Percentiles rank a stretch among this genome's conserved stretches.
These are phyloP conservation scores for Oxyria digyna DNA, from an alignment of 148 eudicot species.

Conservation along the genomic window DNA sequence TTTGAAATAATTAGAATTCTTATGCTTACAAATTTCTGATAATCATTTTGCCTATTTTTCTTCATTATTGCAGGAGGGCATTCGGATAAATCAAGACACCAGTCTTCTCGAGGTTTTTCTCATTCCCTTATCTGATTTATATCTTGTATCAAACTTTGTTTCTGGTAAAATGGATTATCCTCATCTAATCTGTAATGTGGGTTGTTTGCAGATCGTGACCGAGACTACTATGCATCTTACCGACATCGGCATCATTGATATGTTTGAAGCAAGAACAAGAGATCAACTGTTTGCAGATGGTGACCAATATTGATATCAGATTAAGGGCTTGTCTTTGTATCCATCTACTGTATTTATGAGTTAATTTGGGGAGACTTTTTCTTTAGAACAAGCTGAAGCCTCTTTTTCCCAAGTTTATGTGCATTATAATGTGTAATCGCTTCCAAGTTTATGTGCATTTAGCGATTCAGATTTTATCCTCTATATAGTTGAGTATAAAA, in stretches of 20 bases:
- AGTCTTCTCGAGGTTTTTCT: conserved; percentile 66
- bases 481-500: too few species aligned
- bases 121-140: not conserved
- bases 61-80: conserved; percentile 40
- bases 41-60: not conserved
- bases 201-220: conserved; percentile 35
- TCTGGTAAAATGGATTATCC: not conserved
- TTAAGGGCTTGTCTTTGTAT: conserved; percentile 2
- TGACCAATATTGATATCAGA: too few species aligned
- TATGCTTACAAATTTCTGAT: too few species aligned
- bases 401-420: not conserved
- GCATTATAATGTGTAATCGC: not conserved
- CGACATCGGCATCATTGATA: conserved; percentile 56
- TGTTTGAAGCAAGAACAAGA: conserved; percentile 1
- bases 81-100: conserved; percentile 53
- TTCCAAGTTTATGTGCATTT: too few species aligned
- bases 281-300: not conserved
- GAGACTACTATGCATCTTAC: conserved; percentile 39
- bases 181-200: not conserved
- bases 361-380: not conserved
- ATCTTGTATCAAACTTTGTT: not conserved
- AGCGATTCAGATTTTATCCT: too few species aligned
- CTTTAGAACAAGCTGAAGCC: not conserved
- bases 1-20: too few species aligned
- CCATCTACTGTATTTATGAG: not conserved